A percentile compares a stretch with the other conserved stretches of the same genome.
Conservation (phyloP, 1,139 yeast species). For the Suhomyces wounanorum region DNA sequence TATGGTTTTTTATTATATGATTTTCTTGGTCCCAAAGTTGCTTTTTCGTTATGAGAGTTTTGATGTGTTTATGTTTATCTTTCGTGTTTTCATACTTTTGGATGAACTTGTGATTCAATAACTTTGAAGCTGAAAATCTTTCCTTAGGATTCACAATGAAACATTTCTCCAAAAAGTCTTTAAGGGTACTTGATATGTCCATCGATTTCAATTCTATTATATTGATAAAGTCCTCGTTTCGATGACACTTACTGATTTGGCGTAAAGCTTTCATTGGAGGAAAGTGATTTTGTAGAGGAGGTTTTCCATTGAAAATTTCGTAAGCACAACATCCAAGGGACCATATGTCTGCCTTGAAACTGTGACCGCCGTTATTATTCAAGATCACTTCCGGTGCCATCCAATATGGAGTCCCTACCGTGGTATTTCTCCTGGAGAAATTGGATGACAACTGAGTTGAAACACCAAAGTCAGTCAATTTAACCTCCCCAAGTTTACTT, state of each 20-base stretch:
- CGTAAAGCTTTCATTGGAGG: constrained; percentile 77
- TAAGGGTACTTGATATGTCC: constrained; percentile 30
- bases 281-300: constrained; percentile 71
- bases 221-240: constrained; percentile 35
- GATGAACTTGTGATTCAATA: constrained; percentile 65
- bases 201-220: constrained; percentile 33
- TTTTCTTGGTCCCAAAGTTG: constrained; percentile 47
- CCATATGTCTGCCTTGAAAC: constrained; percentile 93
- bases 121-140: constrained; percentile 58
- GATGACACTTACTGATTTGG: constrained; percentile 43
- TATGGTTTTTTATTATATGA: constrained; percentile 34
- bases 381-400: constrained; percentile 98
- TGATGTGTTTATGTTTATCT: constrained; percentile 23
- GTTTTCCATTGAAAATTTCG: constrained; percentile 80
- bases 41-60: constrained; percentile 41
- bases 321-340: constrained; percentile 90
- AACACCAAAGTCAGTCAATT: constrained; percentile 95
- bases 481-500: constrained; percentile 73
- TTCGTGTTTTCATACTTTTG: constrained; percentile 21
- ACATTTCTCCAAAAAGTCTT: constrained; percentile 67
- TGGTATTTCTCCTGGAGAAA: constrained; percentile 80
- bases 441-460: constrained; percentile 90
- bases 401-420: constrained; percentile 99
- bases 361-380: constrained; percentile 76
- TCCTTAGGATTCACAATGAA: constrained; percentile 60